Evolutionary conservation across 1,284 basidiomycete species (phyloP).

Genomic region (Limonomyces culmigenus): DNA sequence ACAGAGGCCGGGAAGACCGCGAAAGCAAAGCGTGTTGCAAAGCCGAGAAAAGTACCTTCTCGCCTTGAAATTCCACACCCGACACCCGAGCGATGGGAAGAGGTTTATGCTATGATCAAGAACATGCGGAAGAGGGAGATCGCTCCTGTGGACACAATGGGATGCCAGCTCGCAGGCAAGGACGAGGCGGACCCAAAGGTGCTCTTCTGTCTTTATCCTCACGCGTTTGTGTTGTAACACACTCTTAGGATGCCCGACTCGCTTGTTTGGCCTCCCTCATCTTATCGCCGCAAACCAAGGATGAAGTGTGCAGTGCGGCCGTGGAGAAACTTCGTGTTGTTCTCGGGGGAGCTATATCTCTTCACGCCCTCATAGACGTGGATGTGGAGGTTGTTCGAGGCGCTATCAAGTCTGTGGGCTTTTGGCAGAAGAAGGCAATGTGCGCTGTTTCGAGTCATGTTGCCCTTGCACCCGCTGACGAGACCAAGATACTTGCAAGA

Average conservation of each 20-base stretch:
- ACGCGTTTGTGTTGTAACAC: neutral
- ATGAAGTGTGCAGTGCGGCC: constrained; percentile 78
- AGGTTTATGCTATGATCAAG: constrained; percentile 62
- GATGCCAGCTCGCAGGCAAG: constrained; percentile 54
- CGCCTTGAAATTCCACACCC: constrained; percentile 60
- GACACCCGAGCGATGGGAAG: constrained; percentile 55
- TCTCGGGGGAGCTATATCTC: constrained; percentile 63
- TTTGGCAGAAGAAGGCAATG: constrained; percentile 82
- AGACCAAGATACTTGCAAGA: constrained; percentile 50
- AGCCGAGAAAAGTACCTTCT: no score
- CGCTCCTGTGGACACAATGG: constrained; percentile 89
- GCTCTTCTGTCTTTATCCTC: neutral
- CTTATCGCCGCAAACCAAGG: constrained; percentile 93
- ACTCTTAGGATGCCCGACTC: constrained; percentile 54
- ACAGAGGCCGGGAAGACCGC: no score
- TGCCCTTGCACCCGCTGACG: neutral
- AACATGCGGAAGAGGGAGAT: constrained; percentile 56
- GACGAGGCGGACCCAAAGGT: constrained; percentile 55
- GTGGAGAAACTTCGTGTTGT: constrained; percentile 58
- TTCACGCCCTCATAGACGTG: constrained; percentile 57
- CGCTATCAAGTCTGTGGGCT: constrained; percentile 82
- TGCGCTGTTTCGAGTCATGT: constrained; percentile 14
- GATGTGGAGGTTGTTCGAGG: constrained; percentile 44
- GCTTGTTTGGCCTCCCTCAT: constrained; percentile 85
- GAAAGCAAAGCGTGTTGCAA: no score